Conservation (phyloP, 2,329 filamentous ascomycete species). For the Fusarium camptoceras region DNA sequence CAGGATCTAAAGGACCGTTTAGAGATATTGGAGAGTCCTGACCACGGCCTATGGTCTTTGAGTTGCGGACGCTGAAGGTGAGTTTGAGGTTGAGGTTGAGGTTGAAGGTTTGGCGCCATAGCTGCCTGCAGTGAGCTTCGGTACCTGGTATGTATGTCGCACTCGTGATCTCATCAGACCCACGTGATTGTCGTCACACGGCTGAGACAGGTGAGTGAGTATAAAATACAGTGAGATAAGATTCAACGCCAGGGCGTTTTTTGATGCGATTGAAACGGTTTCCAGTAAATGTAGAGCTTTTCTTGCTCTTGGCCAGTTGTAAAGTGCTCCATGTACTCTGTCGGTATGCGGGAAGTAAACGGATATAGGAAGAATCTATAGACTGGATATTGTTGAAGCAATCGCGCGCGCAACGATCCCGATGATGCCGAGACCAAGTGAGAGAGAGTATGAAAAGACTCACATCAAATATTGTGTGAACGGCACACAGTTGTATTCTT, state of each 20-base stretch:
- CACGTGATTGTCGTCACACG: conserved; percentile 48
- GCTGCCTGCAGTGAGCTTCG: background rate
- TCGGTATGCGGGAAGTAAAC: background rate
- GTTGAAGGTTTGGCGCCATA: conserved; percentile 45
- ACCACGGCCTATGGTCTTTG: conserved; percentile 58
- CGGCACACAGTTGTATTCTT: conserved; percentile 36
- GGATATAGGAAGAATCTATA: background rate
- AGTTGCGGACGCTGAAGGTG: conserved; percentile 55
- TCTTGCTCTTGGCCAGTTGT: conserved; percentile 15
- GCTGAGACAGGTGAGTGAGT: conserved; percentile 22
- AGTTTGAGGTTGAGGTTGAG: conserved; percentile 38
- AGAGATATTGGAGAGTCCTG: conserved; percentile 62
- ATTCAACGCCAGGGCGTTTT: conserved; percentile 16
- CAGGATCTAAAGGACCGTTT: conserved; percentile 69
- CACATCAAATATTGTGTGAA: background rate
- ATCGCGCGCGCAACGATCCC: background rate
- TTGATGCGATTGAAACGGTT: conserved; percentile 15
- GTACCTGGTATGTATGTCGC: background rate
- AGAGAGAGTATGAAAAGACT: conserved; percentile 11
- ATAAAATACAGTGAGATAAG: background rate
- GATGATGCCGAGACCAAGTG: background rate
- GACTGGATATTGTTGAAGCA: conserved; percentile 2
- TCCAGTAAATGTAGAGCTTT: conserved; percentile 11
- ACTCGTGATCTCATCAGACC: conserved; percentile 41
- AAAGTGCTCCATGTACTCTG: conserved; percentile 35